Evolutionary conservation across 73 alveolate genomes (phyloP).

Genomic region (Durusdinium trenchii): DNA sequence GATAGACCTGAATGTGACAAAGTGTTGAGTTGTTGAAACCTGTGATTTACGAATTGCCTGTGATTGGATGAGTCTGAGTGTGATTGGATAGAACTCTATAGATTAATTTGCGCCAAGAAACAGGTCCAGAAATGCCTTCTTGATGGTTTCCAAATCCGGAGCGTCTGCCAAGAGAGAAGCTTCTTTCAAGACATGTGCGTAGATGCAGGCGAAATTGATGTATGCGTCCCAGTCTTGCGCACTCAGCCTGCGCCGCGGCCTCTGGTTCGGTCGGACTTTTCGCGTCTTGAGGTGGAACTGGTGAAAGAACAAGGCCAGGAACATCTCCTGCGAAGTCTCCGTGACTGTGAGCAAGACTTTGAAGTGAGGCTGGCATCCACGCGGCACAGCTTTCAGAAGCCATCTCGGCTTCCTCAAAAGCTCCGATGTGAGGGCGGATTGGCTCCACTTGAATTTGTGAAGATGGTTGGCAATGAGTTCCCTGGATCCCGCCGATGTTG

Average conservation of each 20-base stretch:
- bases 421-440: not conserved
- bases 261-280: not conserved
- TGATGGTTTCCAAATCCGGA: not conserved
- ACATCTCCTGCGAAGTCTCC: not conserved
- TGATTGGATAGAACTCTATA: no score
- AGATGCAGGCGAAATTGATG: not conserved
- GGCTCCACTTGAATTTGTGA: not conserved
- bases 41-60: no score
- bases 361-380: not conserved
- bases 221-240: not conserved
- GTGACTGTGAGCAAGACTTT: not conserved
- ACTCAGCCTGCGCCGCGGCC: not conserved
- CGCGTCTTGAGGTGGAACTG: not conserved
- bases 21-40: no score
- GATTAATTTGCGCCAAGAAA: no score
- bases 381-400: not conserved
- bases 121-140: not conserved
- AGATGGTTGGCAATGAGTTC: not conserved
- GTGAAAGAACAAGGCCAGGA: not conserved
- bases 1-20: no score
- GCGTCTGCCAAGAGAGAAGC: not conserved
- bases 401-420: not conserved
- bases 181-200: not conserved
- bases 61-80: no score
- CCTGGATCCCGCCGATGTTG: not conserved